Evolutionary conservation across 192 early-diverging fungal species (phyloP).

Genomic region (Coemansia sp.): DNA sequence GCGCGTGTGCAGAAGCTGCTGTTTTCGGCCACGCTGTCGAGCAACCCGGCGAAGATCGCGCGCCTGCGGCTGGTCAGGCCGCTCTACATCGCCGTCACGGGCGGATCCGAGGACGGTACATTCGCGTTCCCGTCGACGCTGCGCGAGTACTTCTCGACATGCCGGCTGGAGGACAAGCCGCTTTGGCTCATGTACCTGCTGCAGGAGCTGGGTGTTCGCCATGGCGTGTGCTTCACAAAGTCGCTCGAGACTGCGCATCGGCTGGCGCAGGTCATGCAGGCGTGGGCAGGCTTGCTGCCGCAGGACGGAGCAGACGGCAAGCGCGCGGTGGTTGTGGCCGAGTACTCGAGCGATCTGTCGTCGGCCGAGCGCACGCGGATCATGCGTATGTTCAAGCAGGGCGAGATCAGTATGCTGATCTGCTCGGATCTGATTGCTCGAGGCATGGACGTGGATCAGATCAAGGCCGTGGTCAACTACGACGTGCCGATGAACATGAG

Average conservation of each 20-base stretch:
- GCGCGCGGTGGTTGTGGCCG: conserved; percentile 49
- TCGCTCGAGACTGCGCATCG: conserved; percentile 88
- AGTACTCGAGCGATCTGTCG: conserved; percentile 73
- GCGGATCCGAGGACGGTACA: conserved; percentile 16
- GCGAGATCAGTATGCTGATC: conserved; percentile 69
- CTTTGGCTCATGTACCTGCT: conserved; percentile 80
- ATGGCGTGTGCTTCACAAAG: conserved; percentile 82
- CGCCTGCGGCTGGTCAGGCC: conserved; percentile 76
- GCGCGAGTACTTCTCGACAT: conserved; percentile 70
- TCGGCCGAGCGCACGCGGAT: conserved; percentile 58
- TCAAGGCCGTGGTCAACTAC: conserved; percentile 80
- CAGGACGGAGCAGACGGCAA: conserved; percentile 13
- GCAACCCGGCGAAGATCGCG: conserved; percentile 90
- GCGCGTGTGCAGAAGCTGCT: conserved; percentile 82
- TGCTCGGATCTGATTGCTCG: conserved; percentile 86
- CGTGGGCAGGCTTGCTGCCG: conserved; percentile 51
- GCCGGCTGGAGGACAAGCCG: conserved; percentile 70
- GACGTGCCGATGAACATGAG: conserved; percentile 79
- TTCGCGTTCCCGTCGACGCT: conserved; percentile 55
- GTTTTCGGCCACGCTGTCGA: conserved; percentile 93
- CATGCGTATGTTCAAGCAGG: conserved; percentile 63
- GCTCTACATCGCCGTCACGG: conserved; percentile 66
- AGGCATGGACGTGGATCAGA: conserved; percentile 81
- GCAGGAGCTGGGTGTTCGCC: conserved; percentile 55
- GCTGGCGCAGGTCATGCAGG: conserved; percentile 64